Conservation (phyloP, 495 filamentous ascomycete species). For the Penicillium bovifimosum region DNA sequence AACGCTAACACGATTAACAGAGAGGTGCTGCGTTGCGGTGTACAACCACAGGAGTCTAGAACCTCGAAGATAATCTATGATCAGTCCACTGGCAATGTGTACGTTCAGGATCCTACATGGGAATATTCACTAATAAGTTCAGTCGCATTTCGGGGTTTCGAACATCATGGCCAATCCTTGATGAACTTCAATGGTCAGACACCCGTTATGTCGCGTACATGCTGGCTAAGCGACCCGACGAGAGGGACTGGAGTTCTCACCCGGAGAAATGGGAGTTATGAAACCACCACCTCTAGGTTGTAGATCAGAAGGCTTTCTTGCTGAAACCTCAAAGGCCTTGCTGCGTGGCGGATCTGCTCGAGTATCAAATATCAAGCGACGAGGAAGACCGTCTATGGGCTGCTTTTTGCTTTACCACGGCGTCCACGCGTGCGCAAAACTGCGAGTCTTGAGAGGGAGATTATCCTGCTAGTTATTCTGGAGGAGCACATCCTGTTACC, state of each 20-base stretch:
- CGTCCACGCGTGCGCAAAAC: too few relatives aligned
- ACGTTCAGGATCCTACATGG: slow-evolving; percentile 2
- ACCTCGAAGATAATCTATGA: slow-evolving; percentile 20
- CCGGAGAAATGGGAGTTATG: slow-evolving; percentile 2
- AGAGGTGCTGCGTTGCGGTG: slow-evolving; percentile 9
- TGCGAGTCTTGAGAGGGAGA: too few relatives aligned
- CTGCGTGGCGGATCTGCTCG: too few relatives aligned
- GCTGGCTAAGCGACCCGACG: slow-evolving; percentile 10
- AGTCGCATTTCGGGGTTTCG: slow-evolving; percentile 18
- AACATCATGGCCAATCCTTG: slow-evolving; percentile 12
- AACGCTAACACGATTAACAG: slow-evolving; percentile 9
- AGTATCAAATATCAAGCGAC: too few relatives aligned
- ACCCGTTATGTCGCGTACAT: slow-evolving; percentile 7
- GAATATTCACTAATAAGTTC: slow-evolving; percentile 9
- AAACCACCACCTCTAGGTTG: too few relatives aligned
- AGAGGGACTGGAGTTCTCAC: slow-evolving; percentile 5
- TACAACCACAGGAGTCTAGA: slow-evolving; percentile 2
- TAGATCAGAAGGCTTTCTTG: too few relatives aligned
- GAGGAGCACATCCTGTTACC: too few relatives aligned
- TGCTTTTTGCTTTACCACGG: too few relatives aligned
- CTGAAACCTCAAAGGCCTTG: too few relatives aligned
- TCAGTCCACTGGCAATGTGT: slow-evolving; percentile 12
- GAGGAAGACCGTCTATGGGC: too few relatives aligned
- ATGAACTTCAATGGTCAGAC: slow-evolving; percentile 13
- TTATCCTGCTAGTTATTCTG: too few relatives aligned